Base-by-base conservation (phyloP, 2,329 filamentous ascomycete species). In the Aspergillus sergii region DNA sequence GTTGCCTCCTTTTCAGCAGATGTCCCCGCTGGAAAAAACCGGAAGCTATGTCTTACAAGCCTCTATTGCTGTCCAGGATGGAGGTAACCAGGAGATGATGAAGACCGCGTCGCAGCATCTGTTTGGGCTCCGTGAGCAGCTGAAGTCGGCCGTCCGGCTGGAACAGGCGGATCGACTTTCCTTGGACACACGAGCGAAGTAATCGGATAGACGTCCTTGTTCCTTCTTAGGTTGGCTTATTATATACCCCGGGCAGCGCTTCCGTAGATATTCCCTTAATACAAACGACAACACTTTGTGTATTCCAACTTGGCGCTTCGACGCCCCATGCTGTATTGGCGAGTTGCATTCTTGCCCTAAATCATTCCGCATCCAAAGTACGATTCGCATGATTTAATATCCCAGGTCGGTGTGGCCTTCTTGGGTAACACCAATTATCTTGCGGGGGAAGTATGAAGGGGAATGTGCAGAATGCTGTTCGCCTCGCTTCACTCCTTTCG, bases 101-200 rank as follows among this genome's bases (percentile, higher is more conserved):
- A 84, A 84, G 58, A 76, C 77, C 32, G 87, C 84, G 0, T 83
- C 83, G 30, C 79, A 82, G 63, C 85, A 89, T 71, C 71, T 90
- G 48, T 77, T 85, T 67, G 78, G 73, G 1, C 80, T 89, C 66
- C 85, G 84, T 68, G 82, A 84, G 60, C 79, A 81, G 62, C 79
- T 89, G 75, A 86, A 83, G 68, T 77, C 76, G 11, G 84, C 83
- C 19, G 82, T 89, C 26, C 84, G 86, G 58, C 71, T 90, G 68
- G 80, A 82, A 54, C 80, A 84, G 53, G 85, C 84, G 1, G 86
- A 89, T 73, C 79, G 88, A 57, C 74, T 89, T 57, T 79, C 84
- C 30, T 75, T 89, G 65, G 87, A 89, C 71, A 87, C 86, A 3
- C 80, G 87, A 61, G 84, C 87, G 45, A 88, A 84, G 73, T 85